Evolutionary conservation across 2,329 filamentous ascomycete species (phyloP).

Genomic region (Pestalotiopsis sp.): DNA sequence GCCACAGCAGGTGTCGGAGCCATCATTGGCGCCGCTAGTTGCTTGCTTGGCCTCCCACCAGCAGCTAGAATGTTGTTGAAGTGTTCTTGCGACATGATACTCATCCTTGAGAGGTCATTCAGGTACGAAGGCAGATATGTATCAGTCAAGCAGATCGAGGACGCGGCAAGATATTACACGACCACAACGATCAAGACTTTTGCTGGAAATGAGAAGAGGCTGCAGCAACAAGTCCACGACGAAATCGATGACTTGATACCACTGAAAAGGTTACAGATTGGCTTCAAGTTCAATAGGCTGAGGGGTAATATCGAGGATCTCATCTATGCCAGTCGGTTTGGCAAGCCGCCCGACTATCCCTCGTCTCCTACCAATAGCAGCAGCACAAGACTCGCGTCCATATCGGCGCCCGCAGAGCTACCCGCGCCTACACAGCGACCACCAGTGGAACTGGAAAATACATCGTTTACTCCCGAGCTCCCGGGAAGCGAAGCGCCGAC

Average conservation of each 20-base stretch:
- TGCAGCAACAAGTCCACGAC: conserved; percentile 8
- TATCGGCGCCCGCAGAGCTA: neutral
- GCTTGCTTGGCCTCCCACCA: conserved; percentile 18
- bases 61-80: conserved; percentile 24
- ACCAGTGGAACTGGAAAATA: neutral
- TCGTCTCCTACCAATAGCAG: neutral
- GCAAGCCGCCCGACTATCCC: conserved; percentile 3
- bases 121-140: conserved; percentile 7
- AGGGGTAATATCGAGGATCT: conserved; percentile 3
- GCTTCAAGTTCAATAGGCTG: conserved; percentile 1
- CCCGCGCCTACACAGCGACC: neutral
- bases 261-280: neutral
- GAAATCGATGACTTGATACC: conserved; percentile 7
- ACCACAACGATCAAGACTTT: conserved; percentile 3
- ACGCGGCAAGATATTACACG: conserved; percentile 8
- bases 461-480: neutral
- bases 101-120: conserved; percentile 17
- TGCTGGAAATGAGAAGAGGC: conserved; percentile 1
- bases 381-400: neutral
- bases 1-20: conserved; percentile 21
- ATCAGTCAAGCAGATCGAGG: conserved; percentile 5
- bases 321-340: conserved; percentile 6
- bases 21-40: conserved; percentile 17
- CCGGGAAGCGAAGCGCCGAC: neutral
- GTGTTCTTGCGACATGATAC: conserved; percentile 24